Base-by-base conservation (phyloP, 176 grass and related monocot genomes). In the Carex scoparia region DNA sequence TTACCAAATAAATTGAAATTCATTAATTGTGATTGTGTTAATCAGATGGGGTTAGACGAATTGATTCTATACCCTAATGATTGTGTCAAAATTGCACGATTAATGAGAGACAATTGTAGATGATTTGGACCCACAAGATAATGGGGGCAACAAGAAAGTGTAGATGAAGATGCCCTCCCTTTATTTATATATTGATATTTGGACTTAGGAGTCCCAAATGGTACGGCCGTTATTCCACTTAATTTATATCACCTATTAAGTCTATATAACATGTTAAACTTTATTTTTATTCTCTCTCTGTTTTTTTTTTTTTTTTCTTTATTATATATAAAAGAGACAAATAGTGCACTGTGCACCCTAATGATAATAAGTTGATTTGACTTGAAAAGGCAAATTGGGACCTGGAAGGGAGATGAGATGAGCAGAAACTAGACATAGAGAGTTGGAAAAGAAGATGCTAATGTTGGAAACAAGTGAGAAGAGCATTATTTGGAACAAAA, bases 301-400 rank as follows among this genome's bases (percentile, higher is more conserved):
- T 35, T 1, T 35, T 2, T 33, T 2, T 35, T 23, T 1, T 35
- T 2, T 33, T 2, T 35, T n/a, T n/a, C n/a, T n/a, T n/a, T n/a
- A n/a, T n/a, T n/a, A n/a, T n/a, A n/a, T 13, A 6, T 31, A 40
- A 72, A 40, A 72, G 42, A 48, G n/a, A 27, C 19, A 73, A 76
- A 53, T 55, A 76, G 11, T 27, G 28, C 46, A 2, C 71, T 9
- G 44, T 74, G 10, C 10, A 46, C 46, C 46, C 7, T 54, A 54
- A 54, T 14, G 18, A 54, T 54, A 76, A 31, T 53, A 76, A 53
- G 44, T 54, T 76, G 71, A 76, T 76, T 76, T 76, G 44, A 76
- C 42, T 53, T 53, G 5, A 13, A 54, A 53, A 75, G 65, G 16
- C 2, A 19, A 46, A 46, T 46, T 15, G 69, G 69, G 69, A 35